These are phyloP conservation scores for Hanseniaspora mollemarum DNA, from an alignment of 805 yeast species.

Conservation along the genomic window DNA sequence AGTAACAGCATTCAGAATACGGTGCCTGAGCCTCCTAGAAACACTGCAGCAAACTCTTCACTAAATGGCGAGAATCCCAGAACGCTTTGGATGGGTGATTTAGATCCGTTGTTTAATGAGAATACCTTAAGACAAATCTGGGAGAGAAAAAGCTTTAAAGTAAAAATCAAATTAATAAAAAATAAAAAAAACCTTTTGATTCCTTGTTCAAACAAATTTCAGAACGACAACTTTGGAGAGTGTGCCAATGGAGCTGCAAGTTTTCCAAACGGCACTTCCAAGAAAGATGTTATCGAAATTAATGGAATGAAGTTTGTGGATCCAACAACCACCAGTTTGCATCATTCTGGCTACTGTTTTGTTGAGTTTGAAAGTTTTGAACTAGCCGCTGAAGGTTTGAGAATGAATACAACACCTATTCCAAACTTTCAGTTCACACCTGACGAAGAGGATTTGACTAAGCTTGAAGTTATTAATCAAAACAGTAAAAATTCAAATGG, in stretches of 20 bases:
- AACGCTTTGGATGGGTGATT: conserved; percentile 82
- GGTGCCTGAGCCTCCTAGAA: conserved; percentile 45
- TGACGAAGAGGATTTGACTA: conserved; percentile 9
- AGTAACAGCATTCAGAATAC: background rate
- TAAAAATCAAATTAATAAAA: conserved; percentile 55
- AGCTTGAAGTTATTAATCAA: background rate
- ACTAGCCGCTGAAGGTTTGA: conserved; percentile 57
- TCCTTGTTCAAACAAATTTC: conserved; percentile 25
- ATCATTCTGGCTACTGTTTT: conserved; percentile 62
- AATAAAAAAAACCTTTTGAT: conserved; percentile 32
- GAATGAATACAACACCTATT: conserved; percentile 52
- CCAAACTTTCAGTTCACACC: conserved; percentile 37
- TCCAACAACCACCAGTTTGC: conserved; percentile 27
- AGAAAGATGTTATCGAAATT: conserved; percentile 21
- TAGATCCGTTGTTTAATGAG: conserved; percentile 72
- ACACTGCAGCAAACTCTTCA: conserved; percentile 37
- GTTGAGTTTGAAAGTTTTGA: conserved; percentile 59
- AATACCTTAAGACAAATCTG: conserved; percentile 47
- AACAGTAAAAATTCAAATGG: background rate
- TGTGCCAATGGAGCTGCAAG: conserved; percentile 14
- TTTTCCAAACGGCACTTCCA: conserved; percentile 4
- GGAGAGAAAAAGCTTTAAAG: conserved; percentile 44
- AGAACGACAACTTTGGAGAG: conserved; percentile 1
- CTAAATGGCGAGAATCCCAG: conserved; percentile 40
- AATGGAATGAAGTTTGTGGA: conserved; percentile 28